Percentiles rank a stretch among this genome's conserved stretches.
phyloP scores from a whole-genome alignment of 495 filamentous ascomycete genomes.

The Antarctomyces pellizariae region DNA sequence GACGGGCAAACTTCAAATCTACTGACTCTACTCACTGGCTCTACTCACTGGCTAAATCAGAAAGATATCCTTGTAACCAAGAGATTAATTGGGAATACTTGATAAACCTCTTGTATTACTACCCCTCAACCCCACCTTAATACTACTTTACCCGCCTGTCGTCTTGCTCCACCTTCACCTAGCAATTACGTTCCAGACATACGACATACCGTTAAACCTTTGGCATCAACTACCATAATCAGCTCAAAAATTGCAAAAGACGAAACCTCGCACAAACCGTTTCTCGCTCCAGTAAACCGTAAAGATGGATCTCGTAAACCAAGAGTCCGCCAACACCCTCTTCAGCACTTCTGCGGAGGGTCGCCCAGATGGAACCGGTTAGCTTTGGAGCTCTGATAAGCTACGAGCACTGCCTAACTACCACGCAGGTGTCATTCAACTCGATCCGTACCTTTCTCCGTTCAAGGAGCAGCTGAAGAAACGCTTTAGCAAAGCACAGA shows the following conservation, averaged over 20 bases:
- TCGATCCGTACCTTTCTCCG: conserved; percentile 80
- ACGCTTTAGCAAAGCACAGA: conserved; percentile 58
- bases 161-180: background rate
- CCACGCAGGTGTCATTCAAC: conserved; percentile 47
- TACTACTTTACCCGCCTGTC: background rate
- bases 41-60: no score
- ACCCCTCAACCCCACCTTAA: conserved; percentile 1
- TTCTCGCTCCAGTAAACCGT: no score
- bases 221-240: background rate
- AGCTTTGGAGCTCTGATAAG: background rate
- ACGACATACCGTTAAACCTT: background rate
- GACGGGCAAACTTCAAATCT: no score
- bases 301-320: conserved; percentile 8
- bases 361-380: conserved; percentile 36
- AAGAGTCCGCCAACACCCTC: conserved; percentile 7
- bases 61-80: no score
- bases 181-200: no score
- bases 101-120: background rate
- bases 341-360: no score
- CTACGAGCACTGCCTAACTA: conserved; percentile 3
- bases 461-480: conserved; percentile 55
- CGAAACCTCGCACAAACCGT: no score
- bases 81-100: no score
- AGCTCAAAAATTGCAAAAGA: no score
- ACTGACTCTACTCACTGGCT: no score